Evolutionary conservation across 2,329 filamentous ascomycete genomes (phyloP).

Genomic region (Beauveria sp.): DNA sequence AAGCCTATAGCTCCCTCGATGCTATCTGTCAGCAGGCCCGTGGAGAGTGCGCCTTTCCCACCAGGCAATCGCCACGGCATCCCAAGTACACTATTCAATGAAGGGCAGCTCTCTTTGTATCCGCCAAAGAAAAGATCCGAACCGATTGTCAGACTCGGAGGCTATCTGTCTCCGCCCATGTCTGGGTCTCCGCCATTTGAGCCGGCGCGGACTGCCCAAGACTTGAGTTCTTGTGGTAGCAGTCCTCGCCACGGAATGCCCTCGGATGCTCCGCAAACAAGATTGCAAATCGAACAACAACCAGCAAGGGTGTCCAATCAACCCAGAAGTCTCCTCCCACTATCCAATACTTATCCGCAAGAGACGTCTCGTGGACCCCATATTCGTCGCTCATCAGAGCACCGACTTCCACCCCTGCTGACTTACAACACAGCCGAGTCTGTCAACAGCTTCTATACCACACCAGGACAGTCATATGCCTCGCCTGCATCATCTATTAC

Average conservation of each 20-base stretch:
- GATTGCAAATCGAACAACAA: constrained; percentile 21
- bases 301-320: constrained; percentile 1
- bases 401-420: constrained; percentile 17
- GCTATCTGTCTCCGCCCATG: constrained; percentile 68
- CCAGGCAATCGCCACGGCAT: constrained; percentile 27
- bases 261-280: constrained; percentile 42
- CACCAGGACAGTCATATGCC: not conserved
- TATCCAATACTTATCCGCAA: constrained; percentile 23
- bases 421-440: constrained; percentile 19
- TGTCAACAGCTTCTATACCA: not conserved
- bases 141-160: constrained; percentile 49
- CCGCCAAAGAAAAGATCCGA: constrained; percentile 43
- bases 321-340: constrained; percentile 13
- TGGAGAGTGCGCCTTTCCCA: constrained; percentile 12
- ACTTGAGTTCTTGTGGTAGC: constrained; percentile 13
- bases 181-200: constrained; percentile 59
- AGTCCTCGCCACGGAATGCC: constrained; percentile 36
- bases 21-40: constrained; percentile 11
- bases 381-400: constrained; percentile 20
- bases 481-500: constrained; percentile 3
- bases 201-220: constrained; percentile 27
- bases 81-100: constrained; percentile 46
- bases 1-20: not conserved
- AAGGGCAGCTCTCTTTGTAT: constrained; percentile 37
- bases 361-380: constrained; percentile 20